Percentiles rank a stretch among this genome's conserved stretches.
phyloP scores from a whole-genome alignment of 1,139 yeast genomes.

The Candida tetrigidarum region DNA sequence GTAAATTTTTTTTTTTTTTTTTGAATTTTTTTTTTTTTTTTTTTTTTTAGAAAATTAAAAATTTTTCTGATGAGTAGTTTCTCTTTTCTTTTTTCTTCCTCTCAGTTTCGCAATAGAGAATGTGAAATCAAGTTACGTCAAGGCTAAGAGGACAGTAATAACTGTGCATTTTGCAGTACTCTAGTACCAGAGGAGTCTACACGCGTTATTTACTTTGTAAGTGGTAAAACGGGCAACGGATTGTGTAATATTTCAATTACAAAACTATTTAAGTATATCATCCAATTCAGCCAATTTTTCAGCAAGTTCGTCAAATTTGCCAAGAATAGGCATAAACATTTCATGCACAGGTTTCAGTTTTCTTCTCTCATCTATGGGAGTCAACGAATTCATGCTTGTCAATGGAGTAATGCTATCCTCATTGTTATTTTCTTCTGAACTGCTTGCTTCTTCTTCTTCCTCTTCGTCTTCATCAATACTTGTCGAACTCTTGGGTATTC shows the following conservation, averaged over 20 bases:
- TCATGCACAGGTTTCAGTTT: slow-evolving; percentile 47
- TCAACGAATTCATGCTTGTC: slow-evolving; percentile 42
- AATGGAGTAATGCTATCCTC: slow-evolving; percentile 35
- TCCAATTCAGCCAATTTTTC: slow-evolving; percentile 50
- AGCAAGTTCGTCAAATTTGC: slow-evolving; percentile 50
- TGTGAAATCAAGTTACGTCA: too few relatives aligned
- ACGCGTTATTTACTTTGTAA: too few relatives aligned
- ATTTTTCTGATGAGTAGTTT: background rate
- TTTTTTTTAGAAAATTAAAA: slow-evolving; percentile 11
- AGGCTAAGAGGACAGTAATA: too few relatives aligned
- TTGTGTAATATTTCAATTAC: background rate
- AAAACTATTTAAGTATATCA: slow-evolving; percentile 19
- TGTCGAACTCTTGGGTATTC: slow-evolving; percentile 8
- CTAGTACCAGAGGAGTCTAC: background rate
- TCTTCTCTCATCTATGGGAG: slow-evolving; percentile 24
- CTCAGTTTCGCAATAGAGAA: background rate
- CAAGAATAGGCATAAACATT: slow-evolving; percentile 50
- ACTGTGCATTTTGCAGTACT: too few relatives aligned
- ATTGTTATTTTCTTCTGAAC: slow-evolving; percentile 12
- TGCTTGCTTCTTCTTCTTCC: slow-evolving; percentile 3
- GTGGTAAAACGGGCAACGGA: background rate
- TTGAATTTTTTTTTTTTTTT: background rate
- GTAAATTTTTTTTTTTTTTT: background rate
- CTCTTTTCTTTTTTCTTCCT: too few relatives aligned
- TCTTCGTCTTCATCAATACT: slow-evolving; percentile 13